Conservation (phyloP, 441 rosid species). For the Pelargonium citronellum region DNA sequence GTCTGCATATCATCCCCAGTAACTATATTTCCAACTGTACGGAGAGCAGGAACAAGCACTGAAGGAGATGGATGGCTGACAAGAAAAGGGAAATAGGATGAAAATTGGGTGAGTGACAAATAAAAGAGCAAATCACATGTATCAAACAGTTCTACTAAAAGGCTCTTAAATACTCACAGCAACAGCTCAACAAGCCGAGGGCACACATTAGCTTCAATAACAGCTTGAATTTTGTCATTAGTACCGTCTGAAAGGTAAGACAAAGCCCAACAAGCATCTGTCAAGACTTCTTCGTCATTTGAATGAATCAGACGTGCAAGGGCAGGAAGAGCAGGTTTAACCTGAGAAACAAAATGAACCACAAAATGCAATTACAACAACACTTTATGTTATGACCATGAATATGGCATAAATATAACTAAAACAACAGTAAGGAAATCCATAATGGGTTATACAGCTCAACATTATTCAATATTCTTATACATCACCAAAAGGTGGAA, state of each 20-base stretch:
- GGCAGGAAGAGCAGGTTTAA: conserved; percentile 7
- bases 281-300: not conserved
- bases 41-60: conserved; percentile 86
- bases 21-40: conserved; percentile 76
- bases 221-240: conserved; percentile 9
- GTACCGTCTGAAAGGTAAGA: conserved; percentile 4
- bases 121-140: not conserved
- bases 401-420: not conserved
- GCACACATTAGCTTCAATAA: conserved; percentile 4
- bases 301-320: conserved; percentile 8
- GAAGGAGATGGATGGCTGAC: conserved; percentile 72
- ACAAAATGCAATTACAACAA: too few species aligned
- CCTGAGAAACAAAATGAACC: too few species aligned
- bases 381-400: too few species aligned
- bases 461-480: too few species aligned
- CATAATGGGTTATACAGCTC: too few species aligned
- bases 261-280: conserved; percentile 5
- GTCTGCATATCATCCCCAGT: conserved; percentile 84
- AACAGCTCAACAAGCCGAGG: conserved; percentile 8
- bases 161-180: not conserved
- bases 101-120: not conserved
- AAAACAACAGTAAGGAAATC: too few species aligned
- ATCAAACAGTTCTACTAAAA: not conserved
- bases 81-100: not conserved
- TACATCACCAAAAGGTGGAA: too few species aligned